Evolutionary conservation across 352 stramenopile genomes (phyloP).

Genomic region (Pythium phragmitis): DNA sequence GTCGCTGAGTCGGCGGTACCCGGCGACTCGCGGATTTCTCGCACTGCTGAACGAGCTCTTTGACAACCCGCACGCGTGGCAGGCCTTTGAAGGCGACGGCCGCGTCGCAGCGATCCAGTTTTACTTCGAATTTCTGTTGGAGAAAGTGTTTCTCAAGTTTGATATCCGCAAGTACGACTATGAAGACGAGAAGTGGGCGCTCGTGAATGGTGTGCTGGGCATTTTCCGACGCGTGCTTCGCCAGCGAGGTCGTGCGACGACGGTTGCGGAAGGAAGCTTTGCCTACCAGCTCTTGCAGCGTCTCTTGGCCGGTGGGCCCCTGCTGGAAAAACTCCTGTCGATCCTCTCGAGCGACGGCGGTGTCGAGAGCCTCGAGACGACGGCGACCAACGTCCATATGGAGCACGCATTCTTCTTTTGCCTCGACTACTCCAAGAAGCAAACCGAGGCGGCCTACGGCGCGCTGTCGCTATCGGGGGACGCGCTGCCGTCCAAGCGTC

Average conservation of each 20-base stretch:
- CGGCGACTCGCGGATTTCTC: constrained; percentile 76
- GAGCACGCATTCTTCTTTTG: constrained; percentile 85
- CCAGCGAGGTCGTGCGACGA: constrained; percentile 30
- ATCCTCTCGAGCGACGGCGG: constrained; percentile 71
- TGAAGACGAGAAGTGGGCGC: constrained; percentile 81
- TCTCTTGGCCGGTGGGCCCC: constrained; percentile 59
- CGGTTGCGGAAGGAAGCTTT: constrained; percentile 47
- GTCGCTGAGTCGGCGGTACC: constrained; percentile 71
- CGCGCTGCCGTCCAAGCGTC: constrained; percentile 16
- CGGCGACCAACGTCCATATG: constrained; percentile 66
- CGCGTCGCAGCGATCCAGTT: constrained; percentile 74
- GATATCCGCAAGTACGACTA: constrained; percentile 80
- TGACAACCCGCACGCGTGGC: constrained; percentile 72
- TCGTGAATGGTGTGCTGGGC: constrained; percentile 63
- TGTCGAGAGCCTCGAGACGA: constrained; percentile 72
- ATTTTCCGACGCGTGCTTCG: constrained; percentile 84
- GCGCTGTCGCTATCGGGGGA: constrained; percentile 67
- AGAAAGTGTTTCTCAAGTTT: constrained; percentile 85
- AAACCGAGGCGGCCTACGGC: constrained; percentile 65
- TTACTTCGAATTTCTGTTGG: constrained; percentile 84
- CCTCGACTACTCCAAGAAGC: constrained; percentile 73
- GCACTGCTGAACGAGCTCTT: constrained; percentile 76
- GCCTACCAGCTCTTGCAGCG: constrained; percentile 69
- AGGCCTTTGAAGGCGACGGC: constrained; percentile 70
- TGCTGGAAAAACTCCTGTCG: constrained; percentile 68